phyloP scores from a whole-genome alignment of 768 basidiomycete genomes.

The Tricholoma hemisulphureum region DNA sequence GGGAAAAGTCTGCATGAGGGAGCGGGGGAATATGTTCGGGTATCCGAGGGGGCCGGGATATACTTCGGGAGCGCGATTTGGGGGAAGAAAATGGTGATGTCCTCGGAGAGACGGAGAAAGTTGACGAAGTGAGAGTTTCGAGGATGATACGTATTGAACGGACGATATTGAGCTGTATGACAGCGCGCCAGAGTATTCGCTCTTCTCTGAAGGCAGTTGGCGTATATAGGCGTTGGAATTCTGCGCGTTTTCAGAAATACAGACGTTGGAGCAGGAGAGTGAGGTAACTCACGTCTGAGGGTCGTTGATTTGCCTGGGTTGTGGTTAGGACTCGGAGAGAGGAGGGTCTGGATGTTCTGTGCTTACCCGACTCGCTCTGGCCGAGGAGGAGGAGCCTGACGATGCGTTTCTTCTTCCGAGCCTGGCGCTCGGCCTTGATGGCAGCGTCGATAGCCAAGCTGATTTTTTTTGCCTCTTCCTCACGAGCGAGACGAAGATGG shows the following conservation, averaged over 20 bases:
- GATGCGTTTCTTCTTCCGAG: conserved; percentile 62
- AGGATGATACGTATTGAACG: conserved; percentile 75
- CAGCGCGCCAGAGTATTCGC: conserved; percentile 76
- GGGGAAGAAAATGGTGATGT: conserved; percentile 39
- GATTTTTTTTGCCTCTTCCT: conserved; percentile 65
- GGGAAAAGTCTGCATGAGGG: conserved; percentile 11
- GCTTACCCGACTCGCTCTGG: conserved; percentile 79
- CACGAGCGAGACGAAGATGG: conserved; percentile 49
- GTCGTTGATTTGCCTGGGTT: conserved; percentile 75
- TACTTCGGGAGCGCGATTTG: conserved; percentile 32
- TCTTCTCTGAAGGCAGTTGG: conserved; percentile 75
- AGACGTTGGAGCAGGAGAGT: neutral
- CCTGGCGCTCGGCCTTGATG: conserved; percentile 64
- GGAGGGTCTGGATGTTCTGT: neutral
- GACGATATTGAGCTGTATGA: conserved; percentile 81
- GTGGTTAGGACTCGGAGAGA: conserved; percentile 4
- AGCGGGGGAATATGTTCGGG: conserved; percentile 20
- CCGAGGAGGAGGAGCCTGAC: conserved; percentile 75
- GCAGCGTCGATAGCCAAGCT: conserved; percentile 73
- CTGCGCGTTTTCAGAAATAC: conserved; percentile 34
- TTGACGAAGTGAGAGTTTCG: conserved; percentile 44
- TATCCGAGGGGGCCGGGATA: conserved; percentile 29
- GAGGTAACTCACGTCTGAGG: conserved; percentile 62
- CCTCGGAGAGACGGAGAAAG: conserved; percentile 29
- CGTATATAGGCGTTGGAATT: conserved; percentile 74